phyloP scores from a whole-genome alignment of 352 stramenopile species.

The Pythium phragmiticola region DNA sequence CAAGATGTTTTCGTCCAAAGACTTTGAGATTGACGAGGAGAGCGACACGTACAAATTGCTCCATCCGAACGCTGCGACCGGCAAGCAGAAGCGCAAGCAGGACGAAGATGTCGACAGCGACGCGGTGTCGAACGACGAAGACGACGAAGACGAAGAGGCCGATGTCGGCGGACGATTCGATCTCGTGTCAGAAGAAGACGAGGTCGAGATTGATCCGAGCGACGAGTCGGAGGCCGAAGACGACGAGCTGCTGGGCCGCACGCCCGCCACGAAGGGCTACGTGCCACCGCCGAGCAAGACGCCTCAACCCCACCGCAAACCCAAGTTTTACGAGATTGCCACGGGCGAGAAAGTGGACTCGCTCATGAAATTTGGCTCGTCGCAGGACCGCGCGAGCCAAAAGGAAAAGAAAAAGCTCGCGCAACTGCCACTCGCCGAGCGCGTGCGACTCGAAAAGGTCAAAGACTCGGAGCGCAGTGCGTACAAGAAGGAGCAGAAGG shows the following conservation, averaged over 20 bases:
- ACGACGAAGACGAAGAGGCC: conserved; percentile 49
- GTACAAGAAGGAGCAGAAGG: conserved; percentile 84
- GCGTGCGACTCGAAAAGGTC: conserved; percentile 65
- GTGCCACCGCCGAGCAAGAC: background rate
- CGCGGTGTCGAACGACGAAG: conserved; percentile 62
- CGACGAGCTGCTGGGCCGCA: conserved; percentile 29
- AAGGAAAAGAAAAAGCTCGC: conserved; percentile 77
- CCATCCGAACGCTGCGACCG: conserved; percentile 90
- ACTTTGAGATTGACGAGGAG: conserved; percentile 98
- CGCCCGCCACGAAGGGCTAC: conserved; percentile 18
- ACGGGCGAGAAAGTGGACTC: conserved; percentile 79
- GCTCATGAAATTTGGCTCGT: conserved; percentile 76
- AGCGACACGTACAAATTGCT: conserved; percentile 95
- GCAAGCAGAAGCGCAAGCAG: conserved; percentile 33
- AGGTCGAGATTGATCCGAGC: conserved; percentile 51
- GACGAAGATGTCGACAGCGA: conserved; percentile 94
- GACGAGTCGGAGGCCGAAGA: conserved; percentile 74
- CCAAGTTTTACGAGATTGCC: conserved; percentile 87
- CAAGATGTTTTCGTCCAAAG: conserved; percentile 95
- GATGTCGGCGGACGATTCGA: conserved; percentile 64
- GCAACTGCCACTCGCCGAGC: conserved; percentile 79
- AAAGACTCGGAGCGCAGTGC: conserved; percentile 75
- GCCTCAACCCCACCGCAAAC: conserved; percentile 33
- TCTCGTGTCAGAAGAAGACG: conserved; percentile 61
- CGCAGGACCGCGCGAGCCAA: conserved; percentile 61